Conservation (phyloP, 2,329 filamentous ascomycete species). For the Colletotrichum endophyticum region DNA sequence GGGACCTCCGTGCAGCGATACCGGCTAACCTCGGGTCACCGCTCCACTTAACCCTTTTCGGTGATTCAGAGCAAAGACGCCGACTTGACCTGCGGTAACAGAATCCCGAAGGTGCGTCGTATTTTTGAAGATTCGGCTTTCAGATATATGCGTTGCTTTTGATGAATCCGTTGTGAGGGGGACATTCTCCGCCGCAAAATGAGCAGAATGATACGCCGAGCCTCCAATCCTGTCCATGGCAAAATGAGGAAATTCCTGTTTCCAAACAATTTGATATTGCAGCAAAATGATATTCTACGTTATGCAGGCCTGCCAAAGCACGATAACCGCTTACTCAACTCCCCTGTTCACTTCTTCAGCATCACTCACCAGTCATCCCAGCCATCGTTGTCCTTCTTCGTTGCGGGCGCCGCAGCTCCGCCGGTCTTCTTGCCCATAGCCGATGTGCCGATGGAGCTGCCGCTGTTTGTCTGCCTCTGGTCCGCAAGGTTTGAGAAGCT, state of each 20-base stretch:
- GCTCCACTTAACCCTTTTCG: constrained; percentile 18
- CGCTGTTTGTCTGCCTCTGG: constrained; percentile 47
- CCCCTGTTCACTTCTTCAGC: background rate
- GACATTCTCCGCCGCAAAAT: background rate
- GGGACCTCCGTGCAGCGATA: constrained; percentile 30
- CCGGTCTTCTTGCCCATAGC: constrained; percentile 59
- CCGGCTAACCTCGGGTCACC: constrained; percentile 49
- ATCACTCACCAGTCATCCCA: constrained; percentile 67
- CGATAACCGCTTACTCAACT: constrained; percentile 17
- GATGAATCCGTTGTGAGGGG: background rate
- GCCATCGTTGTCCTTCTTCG: constrained; percentile 59
- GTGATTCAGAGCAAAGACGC: constrained; percentile 2
- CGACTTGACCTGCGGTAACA: background rate
- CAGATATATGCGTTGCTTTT: background rate
- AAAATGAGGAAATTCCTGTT: background rate
- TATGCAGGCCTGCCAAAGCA: constrained; percentile 13
- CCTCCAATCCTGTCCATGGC: background rate
- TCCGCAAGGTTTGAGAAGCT: constrained; percentile 78
- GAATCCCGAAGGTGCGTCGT: background rate
- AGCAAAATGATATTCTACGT: constrained; percentile 11
- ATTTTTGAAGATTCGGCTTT: background rate
- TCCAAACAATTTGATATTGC: constrained; percentile 1
- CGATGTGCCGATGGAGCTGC: constrained; percentile 61
- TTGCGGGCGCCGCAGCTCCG: constrained; percentile 32
- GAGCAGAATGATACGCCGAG: background rate